A percentile compares a stretch with the other conserved stretches of the same genome.
Conservation (phyloP, 768 basidiomycete species). For the Mycena haematopus region DNA sequence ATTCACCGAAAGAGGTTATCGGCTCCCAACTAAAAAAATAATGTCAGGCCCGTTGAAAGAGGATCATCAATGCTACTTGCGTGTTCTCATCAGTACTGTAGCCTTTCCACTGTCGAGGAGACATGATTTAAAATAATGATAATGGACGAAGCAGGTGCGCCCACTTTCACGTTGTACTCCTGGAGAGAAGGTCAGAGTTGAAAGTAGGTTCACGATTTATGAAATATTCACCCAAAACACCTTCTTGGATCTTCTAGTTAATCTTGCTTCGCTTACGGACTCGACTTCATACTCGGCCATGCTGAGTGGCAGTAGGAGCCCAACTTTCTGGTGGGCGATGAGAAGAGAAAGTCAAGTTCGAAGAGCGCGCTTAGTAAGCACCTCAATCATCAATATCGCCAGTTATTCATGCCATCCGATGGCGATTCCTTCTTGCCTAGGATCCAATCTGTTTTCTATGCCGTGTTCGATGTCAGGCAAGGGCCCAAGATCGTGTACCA, state of each 20-base stretch:
- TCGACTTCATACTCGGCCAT: constrained; percentile 71
- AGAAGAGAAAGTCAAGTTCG: too few species aligned
- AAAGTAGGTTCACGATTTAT: neutral
- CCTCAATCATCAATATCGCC: neutral
- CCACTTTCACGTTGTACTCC: constrained; percentile 67
- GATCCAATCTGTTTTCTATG: constrained; percentile 91
- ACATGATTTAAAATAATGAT: constrained; percentile 10
- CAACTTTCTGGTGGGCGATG: too few species aligned
- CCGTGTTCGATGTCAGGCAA: constrained; percentile 84
- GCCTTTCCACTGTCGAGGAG: constrained; percentile 62
- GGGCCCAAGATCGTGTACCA: constrained; percentile 93
- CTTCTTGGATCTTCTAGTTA: constrained; percentile 50
- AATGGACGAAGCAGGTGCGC: constrained; percentile 27
- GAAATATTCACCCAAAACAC: constrained; percentile 55
- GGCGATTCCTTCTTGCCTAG: constrained; percentile 78
- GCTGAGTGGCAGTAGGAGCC: too few species aligned
- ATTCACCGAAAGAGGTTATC: constrained; percentile 59
- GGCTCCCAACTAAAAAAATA: constrained; percentile 67
- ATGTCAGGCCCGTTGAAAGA: constrained; percentile 15
- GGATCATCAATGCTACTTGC: constrained; percentile 43
- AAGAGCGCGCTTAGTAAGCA: too few species aligned
- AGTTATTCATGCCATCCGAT: constrained; percentile 41
- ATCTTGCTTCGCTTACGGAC: constrained; percentile 57
- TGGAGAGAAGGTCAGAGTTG: constrained; percentile 34
- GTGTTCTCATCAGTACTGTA: constrained; percentile 61